These are phyloP conservation scores for Ophiocordyceps camponoti-rufipedis DNA, from an alignment of 2,329 filamentous ascomycete genomes.

Conservation along the genomic window DNA sequence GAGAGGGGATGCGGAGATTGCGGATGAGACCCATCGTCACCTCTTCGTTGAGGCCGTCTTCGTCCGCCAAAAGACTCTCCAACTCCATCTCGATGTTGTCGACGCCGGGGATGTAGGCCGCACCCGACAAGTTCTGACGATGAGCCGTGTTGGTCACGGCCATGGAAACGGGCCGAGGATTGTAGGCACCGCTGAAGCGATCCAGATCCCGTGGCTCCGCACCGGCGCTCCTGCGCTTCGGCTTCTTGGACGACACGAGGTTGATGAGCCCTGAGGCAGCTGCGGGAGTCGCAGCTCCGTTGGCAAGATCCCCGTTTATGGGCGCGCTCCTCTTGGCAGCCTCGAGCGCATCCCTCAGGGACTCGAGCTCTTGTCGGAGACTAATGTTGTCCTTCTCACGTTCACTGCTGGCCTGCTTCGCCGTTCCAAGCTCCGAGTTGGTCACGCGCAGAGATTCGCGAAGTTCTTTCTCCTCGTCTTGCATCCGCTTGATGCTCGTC, in stretches of 20 bases:
- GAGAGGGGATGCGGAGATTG: constrained; percentile 89
- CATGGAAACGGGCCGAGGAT: constrained; percentile 92
- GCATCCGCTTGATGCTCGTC: constrained; percentile 77
- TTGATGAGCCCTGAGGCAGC: constrained; percentile 74
- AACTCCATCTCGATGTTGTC: constrained; percentile 93
- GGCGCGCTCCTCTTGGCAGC: constrained; percentile 63
- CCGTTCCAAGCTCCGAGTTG: constrained; percentile 62
- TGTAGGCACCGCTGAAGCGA: constrained; percentile 82
- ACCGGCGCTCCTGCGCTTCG: constrained; percentile 82
- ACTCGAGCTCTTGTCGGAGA: constrained; percentile 71
- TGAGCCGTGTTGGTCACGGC: constrained; percentile 52
- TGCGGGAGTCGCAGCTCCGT: constrained; percentile 25
- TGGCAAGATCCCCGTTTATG: constrained; percentile 42
- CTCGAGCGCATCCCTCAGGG: constrained; percentile 85
- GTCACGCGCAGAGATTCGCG: constrained; percentile 66
- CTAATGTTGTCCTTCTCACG: constrained; percentile 74
- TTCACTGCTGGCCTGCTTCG: constrained; percentile 54
- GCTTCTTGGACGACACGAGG: constrained; percentile 90
- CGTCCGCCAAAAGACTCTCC: constrained; percentile 81
- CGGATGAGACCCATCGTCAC: constrained; percentile 90
- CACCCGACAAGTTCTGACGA: constrained; percentile 54
- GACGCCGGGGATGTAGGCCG: constrained; percentile 60
- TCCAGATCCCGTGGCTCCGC: constrained; percentile 72
- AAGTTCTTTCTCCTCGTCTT: constrained; percentile 80
- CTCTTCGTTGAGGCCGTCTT: constrained; percentile 91